phyloP scores from a whole-genome alignment of 306 rosid species.

The Cucumis hystrix region DNA sequence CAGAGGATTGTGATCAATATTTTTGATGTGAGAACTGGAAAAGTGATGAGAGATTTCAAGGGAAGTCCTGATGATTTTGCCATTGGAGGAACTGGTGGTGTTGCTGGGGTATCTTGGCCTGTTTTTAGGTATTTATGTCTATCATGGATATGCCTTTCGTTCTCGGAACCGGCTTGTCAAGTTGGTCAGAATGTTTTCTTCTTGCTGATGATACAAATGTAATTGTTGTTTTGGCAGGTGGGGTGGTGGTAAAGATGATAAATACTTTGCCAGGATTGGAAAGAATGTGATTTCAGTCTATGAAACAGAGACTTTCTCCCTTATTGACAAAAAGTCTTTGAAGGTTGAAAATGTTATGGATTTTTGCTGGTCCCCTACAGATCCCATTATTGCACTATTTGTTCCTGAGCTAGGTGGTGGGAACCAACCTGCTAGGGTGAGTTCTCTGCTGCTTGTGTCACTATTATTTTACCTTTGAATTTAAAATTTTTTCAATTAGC shows the following conservation, averaged over 20 bases:
- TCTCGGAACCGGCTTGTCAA: background rate
- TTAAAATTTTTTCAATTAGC: background rate
- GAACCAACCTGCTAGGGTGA: constrained; percentile 89
- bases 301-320: constrained; percentile 81
- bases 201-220: background rate
- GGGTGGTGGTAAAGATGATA: constrained; percentile 79
- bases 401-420: constrained; percentile 96
- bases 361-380: constrained; percentile 88
- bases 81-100: constrained; percentile 68
- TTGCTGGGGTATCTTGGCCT: constrained; percentile 80
- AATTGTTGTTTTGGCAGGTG: constrained; percentile 34
- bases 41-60: constrained; percentile 82
- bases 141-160: background rate
- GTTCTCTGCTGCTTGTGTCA: background rate
- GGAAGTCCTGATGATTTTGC: constrained; percentile 83
- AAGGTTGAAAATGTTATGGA: constrained; percentile 87
- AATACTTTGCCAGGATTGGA: constrained; percentile 80
- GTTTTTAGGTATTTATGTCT: constrained; percentile 48
- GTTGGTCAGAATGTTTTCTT: background rate
- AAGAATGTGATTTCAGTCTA: constrained; percentile 67
- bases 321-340: constrained; percentile 70
- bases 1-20: constrained; percentile 74
- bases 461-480: background rate
- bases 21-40: constrained; percentile 88
- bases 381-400: constrained; percentile 68